Conservation (phyloP, 805 yeast species). For the Pichia ethanolica region DNA sequence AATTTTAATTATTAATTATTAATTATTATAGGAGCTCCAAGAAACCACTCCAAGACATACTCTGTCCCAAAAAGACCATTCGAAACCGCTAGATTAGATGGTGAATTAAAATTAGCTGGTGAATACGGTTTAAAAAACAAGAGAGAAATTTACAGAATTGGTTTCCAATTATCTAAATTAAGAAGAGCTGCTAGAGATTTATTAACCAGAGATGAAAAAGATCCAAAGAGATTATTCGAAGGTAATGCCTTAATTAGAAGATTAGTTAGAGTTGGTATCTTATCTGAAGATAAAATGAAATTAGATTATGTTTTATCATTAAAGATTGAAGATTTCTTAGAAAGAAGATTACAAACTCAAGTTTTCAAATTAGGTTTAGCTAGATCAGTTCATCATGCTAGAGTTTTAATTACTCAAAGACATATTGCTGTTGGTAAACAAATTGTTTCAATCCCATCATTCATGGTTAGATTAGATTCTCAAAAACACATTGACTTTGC, state of each 20-base stretch:
- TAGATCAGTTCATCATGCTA: slow-evolving; percentile 99
- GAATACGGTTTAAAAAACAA: slow-evolving; percentile 99
- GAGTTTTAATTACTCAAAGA: slow-evolving; percentile 97
- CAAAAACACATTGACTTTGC: slow-evolving; percentile 99
- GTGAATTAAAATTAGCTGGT: slow-evolving; percentile 99
- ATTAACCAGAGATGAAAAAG: slow-evolving; percentile 99
- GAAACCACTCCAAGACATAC: slow-evolving; percentile 99
- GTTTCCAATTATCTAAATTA: slow-evolving; percentile 97
- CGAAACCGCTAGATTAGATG: slow-evolving; percentile 99
- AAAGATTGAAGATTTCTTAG: slow-evolving; percentile 97
- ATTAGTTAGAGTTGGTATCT: slow-evolving; percentile 98
- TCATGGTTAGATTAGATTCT: slow-evolving; percentile 99
- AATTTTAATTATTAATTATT: too few species aligned
- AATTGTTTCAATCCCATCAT: slow-evolving; percentile 96
- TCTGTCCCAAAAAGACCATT: slow-evolving; percentile 99
- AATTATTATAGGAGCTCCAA: slow-evolving; percentile 75
- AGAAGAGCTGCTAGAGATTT: slow-evolving; percentile 99
- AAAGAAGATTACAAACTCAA: slow-evolving; percentile 99
- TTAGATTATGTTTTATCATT: slow-evolving; percentile 99
- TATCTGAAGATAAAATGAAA: slow-evolving; percentile 98
- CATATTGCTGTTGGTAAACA: slow-evolving; percentile 99
- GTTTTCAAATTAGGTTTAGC: slow-evolving; percentile 99
- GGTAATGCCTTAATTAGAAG: slow-evolving; percentile 99
- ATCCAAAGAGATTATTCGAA: slow-evolving; percentile 99
- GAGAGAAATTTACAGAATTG: slow-evolving; percentile 99